Conservation (phyloP, 139 green algal genomes). For the Chlamydomonas sp. region DNA sequence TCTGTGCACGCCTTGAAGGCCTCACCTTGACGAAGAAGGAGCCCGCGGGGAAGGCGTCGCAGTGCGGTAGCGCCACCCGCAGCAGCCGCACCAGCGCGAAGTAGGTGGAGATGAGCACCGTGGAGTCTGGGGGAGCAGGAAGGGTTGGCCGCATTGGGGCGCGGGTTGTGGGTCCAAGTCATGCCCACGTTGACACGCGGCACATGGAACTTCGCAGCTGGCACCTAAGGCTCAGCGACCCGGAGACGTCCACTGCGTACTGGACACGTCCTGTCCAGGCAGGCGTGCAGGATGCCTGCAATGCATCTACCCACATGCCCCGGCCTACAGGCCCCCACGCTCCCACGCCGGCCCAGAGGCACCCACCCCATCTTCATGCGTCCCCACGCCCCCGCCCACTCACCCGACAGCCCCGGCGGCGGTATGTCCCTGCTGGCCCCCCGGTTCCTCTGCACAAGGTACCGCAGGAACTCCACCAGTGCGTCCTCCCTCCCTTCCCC, state of each 20-base stretch:
- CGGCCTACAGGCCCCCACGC: no score
- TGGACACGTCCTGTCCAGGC: no score
- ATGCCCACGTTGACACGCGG: no score
- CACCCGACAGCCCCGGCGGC: slow-evolving; percentile 76
- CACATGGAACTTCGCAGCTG: no score
- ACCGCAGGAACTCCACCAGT: slow-evolving; percentile 67
- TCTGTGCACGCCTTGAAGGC: neutral
- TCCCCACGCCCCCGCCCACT: neutral
- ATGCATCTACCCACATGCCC: no score
- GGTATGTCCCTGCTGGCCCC: slow-evolving; percentile 71
- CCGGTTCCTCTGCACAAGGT: slow-evolving; percentile 78
- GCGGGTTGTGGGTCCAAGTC: no score
- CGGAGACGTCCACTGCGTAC: no score
- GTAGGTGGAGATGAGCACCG: slow-evolving; percentile 78
- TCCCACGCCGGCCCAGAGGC: no score
- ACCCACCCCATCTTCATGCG: no score
- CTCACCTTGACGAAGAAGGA: slow-evolving; percentile 52
- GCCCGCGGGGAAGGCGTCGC: slow-evolving; percentile 50
- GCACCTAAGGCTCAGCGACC: no score
- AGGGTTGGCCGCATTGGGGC: neutral
- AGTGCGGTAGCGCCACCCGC: slow-evolving; percentile 42
- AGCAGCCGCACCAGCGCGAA: slow-evolving; percentile 81
- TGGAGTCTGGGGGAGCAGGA: slow-evolving; percentile 56
- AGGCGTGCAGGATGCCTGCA: no score
- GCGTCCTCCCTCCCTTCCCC: slow-evolving; percentile 16